Evolutionary conservation across 768 basidiomycete genomes (phyloP), one percentile per base, ranked within the genome.

Genomic region (Neoboletus subvelutipes): DNA sequence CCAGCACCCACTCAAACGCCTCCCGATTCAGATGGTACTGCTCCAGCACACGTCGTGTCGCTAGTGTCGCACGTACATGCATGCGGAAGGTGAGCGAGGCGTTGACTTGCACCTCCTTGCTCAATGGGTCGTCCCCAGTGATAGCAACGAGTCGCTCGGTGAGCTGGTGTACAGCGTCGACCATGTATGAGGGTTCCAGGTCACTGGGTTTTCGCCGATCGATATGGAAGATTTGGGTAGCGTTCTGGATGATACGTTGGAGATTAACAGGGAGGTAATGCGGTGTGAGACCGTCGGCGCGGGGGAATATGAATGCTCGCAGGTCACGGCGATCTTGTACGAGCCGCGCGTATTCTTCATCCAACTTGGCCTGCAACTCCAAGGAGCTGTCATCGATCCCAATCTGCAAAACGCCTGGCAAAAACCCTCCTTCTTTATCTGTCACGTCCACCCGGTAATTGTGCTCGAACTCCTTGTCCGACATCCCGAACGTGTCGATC

Each of bases 231-330:
- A 98, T 95, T 64, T 98, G 96, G 12, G 84, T 81, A 0, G 95
- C 90, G 67, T 98, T 98, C 67, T 97, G 94, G 45, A 98, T 86
- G 65, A 98, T 94, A 50, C 97, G 97, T 29, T 87, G 84, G 5
- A 98, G 83, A 68, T 98, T 98, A 76, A 98, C 96, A 4, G 96
- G 97, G 13, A 98, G 85, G 58, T 93, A 94, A 59, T 93, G 92
- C 1, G 86, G 84, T 7, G 79, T 77, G 31, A 79, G 83, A 9
- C 88, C 85, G 34, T 90, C 84, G 1, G 84, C 81, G 20, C 85
- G 81, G 12, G 85, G 86, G 82, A 95, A 97, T 59, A 98, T 82
- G 75, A 92, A 92, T 7, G 71, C 61, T n/a, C 96, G 89, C 5
- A 99, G 78, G 2, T 84, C 69, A 10, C 77, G 75, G n/a, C 96